Base-by-base conservation (phyloP, 345 rosid genomes). In the Eucalyptus pauciflora region DNA sequence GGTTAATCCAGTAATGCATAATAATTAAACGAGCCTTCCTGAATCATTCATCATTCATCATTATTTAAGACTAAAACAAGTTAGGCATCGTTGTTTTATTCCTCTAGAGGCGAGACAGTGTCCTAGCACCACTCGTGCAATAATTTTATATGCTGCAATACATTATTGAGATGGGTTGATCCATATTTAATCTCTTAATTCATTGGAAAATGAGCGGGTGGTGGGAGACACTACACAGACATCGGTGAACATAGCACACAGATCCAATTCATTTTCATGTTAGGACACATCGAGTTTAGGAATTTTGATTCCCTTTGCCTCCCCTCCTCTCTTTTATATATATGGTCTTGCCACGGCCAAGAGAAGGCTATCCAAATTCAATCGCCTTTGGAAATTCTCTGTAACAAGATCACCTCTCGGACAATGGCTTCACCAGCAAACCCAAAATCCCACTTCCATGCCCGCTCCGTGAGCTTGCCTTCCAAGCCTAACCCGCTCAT, bases 401-500 rank as follows among this genome's bases (percentile, higher is more conserved):
- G 33, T 62, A 62, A 62, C 69, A 60, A 60, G 69, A 60, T 60
- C 69, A 60, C 16, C 69, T 62, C 33, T 29, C 33, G 7, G 17
- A 62, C 33, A 62, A 62, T 62, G 69, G 69, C 69, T 62, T 62
- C 69, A 62, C 33, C 31, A 27, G 69, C 69, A 62, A 62, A 4
- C 69, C 69, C 69, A 62, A 62, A 62, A 62, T 62, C 31, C 31
- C 13, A 62, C 69, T 62, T 62, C 13, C 69, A 29, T 62, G 69
- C 69, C n/a, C 69, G 69, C 69, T 62, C 33, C 4, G 33, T 62
- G 69, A 62, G 69, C 69, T 62, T 62, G 69, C 69, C 69, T 27
- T 27, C 29, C 69, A 62, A 62, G 31, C 87, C 93, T 89, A 91
- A 92, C 88, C 92, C 92, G 2, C 48, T 88, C 79, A 50, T 89